Conservation (phyloP, 1,284 basidiomycete species). For the Rhodotorula sp. region DNA sequence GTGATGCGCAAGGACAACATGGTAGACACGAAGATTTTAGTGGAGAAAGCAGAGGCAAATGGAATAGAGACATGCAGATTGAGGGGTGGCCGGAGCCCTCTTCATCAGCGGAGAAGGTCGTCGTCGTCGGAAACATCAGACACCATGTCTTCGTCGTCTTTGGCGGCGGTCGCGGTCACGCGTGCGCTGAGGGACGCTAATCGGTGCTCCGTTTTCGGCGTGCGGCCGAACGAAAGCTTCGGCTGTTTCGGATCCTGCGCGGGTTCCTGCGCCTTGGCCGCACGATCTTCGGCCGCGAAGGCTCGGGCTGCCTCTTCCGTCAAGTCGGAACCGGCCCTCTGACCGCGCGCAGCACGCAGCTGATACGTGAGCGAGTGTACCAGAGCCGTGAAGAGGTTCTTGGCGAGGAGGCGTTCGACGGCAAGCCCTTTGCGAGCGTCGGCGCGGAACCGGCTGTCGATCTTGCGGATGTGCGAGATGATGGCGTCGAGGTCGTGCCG, state of each 20-base stretch:
- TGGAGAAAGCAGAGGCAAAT: too few species aligned
- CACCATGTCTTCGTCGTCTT: neutral
- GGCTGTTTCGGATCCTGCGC: neutral
- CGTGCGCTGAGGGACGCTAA: neutral
- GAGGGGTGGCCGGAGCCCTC: too few species aligned
- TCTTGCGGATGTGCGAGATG: neutral
- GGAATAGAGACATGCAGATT: too few species aligned
- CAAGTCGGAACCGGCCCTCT: slow-evolving; percentile 9
- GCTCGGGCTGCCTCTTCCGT: neutral
- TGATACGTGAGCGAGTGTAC: slow-evolving; percentile 18
- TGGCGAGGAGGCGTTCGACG: slow-evolving; percentile 25
- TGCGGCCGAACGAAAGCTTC: neutral
- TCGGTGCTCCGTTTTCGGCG: neutral
- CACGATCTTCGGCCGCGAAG: slow-evolving; percentile 2
- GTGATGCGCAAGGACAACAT: too few species aligned
- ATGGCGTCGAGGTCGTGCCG: slow-evolving; percentile 10
- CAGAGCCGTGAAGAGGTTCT: slow-evolving; percentile 19
- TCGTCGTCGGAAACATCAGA: neutral
- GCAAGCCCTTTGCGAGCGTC: slow-evolving; percentile 18
- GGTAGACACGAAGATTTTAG: too few species aligned
- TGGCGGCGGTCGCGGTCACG: neutral
- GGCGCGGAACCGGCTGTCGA: slow-evolving; percentile 19
- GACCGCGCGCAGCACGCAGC: slow-evolving; percentile 13
- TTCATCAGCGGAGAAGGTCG: too few species aligned
- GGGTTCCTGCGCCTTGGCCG: neutral